Conservation (phyloP, 2,329 filamentous ascomycete genomes). For the Aspergillus alliaceus region DNA sequence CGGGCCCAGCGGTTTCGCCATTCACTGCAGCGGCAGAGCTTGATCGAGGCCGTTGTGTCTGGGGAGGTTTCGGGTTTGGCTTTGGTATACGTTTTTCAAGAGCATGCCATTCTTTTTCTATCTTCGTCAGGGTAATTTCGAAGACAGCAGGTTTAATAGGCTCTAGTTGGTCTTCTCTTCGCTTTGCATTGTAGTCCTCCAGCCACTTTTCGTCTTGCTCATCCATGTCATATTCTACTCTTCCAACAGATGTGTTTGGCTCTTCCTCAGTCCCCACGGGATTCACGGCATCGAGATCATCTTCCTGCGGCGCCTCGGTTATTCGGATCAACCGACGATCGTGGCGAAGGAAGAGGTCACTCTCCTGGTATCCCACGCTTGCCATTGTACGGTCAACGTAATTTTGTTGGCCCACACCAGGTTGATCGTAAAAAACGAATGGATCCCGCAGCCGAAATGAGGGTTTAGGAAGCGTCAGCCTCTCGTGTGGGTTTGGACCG, state of each 20-base stretch:
- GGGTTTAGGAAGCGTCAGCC: constrained; percentile 50
- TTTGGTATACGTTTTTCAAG: constrained; percentile 96
- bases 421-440: constrained; percentile 65
- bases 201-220: constrained; percentile 98
- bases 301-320: constrained; percentile 62
- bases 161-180: constrained; percentile 72
- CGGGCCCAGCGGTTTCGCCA: constrained; percentile 75
- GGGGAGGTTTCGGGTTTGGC: constrained; percentile 91
- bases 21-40: constrained; percentile 95
- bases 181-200: constrained; percentile 74
- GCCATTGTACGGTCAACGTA: constrained; percentile 97
- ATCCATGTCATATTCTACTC: constrained; percentile 99
- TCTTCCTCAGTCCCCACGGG: constrained; percentile 62
- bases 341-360: constrained; percentile 79
- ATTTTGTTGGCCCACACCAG: constrained; percentile 78
- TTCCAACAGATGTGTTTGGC: constrained; percentile 61
- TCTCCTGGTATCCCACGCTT: constrained; percentile 93
- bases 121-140: constrained; percentile 97
- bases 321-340: constrained; percentile 68
- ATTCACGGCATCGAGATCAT: constrained; percentile 60
- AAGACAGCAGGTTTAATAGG: constrained; percentile 90
- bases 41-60: constrained; percentile 88
- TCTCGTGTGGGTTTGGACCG: constrained; percentile 51
- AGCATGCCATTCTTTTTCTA: constrained; percentile 97
- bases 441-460: constrained; percentile 49